Percentiles rank a stretch among this genome's conserved stretches.
phyloP scores from a whole-genome alignment of 1,139 yeast species.

The Pichia sp. region DNA sequence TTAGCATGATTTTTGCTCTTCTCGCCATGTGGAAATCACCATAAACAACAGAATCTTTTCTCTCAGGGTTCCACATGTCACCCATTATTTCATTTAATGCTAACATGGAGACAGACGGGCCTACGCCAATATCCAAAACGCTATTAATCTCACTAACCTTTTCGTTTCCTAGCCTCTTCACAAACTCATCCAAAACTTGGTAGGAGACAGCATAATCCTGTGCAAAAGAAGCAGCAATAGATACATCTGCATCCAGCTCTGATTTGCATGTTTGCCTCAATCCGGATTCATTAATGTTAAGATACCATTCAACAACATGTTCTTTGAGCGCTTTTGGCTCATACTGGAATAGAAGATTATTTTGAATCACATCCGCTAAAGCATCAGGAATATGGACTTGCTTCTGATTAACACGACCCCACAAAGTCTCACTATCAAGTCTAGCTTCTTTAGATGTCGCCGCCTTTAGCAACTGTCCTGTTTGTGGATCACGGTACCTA shows the following conservation, averaged over 20 bases:
- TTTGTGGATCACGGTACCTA: conserved; percentile 29
- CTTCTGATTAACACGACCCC: conserved; percentile 45
- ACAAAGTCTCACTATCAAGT: conserved; percentile 43
- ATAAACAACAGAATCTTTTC: conserved; percentile 67
- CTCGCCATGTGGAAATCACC: conserved; percentile 75
- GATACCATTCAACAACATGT: conserved; percentile 50
- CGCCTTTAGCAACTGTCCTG: conserved; percentile 36
- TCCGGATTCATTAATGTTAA: conserved; percentile 46
- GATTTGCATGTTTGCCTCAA: conserved; percentile 49
- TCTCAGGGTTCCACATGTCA: conserved; percentile 51
- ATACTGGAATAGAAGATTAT: conserved; percentile 52
- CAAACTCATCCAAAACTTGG: conserved; percentile 65
- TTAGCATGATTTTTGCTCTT: conserved; percentile 70
- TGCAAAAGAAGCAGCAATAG: conserved; percentile 75
- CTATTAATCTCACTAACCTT: conserved; percentile 53
- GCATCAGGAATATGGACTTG: conserved; percentile 47
- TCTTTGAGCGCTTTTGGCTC: conserved; percentile 55
- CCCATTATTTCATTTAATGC: conserved; percentile 85
- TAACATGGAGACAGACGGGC: conserved; percentile 90
- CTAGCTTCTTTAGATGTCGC: conserved; percentile 49
- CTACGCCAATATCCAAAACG: conserved; percentile 78
- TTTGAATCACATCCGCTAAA: conserved; percentile 53
- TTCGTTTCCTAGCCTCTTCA: conserved; percentile 46
- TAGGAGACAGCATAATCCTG: conserved; percentile 75
- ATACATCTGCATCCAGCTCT: conserved; percentile 69